phyloP scores from a whole-genome alignment of 1,139 yeast genomes.

The Hemisphaericaspora lyxosophila region DNA sequence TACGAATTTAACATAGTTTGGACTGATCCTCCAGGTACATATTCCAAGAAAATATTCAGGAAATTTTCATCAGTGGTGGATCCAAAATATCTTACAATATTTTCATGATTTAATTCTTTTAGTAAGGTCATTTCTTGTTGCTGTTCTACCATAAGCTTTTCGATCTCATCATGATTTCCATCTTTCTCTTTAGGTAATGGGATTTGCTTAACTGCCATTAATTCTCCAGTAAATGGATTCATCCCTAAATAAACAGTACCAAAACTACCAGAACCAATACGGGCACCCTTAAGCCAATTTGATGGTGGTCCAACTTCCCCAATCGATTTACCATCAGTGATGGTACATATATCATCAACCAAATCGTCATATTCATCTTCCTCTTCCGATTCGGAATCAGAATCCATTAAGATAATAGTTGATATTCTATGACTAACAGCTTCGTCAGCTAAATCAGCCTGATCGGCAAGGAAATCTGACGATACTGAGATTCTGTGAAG shows the following conservation, averaged over 20 bases:
- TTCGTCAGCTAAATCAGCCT: slow-evolving; percentile 13
- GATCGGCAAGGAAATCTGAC: slow-evolving; percentile 31
- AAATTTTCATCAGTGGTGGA: slow-evolving; percentile 70
- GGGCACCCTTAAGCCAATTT: slow-evolving; percentile 90
- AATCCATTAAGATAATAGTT: slow-evolving; percentile 50
- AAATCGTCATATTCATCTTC: slow-evolving; percentile 17
- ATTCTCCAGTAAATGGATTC: slow-evolving; percentile 88
- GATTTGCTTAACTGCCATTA: slow-evolving; percentile 97
- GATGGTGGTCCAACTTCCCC: slow-evolving; percentile 49
- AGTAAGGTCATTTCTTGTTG: slow-evolving; percentile 81
- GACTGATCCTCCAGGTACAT: slow-evolving; percentile 96
- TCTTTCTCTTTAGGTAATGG: slow-evolving; percentile 53
- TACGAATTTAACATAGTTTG: slow-evolving; percentile 80
- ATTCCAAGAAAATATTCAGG: slow-evolving; percentile 84
- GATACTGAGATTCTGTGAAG: slow-evolving; percentile 35
- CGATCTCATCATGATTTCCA: slow-evolving; percentile 39
- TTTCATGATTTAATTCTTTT: slow-evolving; percentile 82
- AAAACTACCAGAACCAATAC: slow-evolving; percentile 93
- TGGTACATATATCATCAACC: slow-evolving; percentile 16
- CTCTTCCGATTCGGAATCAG: slow-evolving; percentile 19
- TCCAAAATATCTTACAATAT: slow-evolving; percentile 88
- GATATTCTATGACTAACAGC: slow-evolving; percentile 39
- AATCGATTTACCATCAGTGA: slow-evolving; percentile 15
- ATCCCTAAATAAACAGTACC: slow-evolving; percentile 92
- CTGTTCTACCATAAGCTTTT: slow-evolving; percentile 72